phyloP scores from a whole-genome alignment of 805 yeast genomes.

The Zygoascus bituminiphila region DNA sequence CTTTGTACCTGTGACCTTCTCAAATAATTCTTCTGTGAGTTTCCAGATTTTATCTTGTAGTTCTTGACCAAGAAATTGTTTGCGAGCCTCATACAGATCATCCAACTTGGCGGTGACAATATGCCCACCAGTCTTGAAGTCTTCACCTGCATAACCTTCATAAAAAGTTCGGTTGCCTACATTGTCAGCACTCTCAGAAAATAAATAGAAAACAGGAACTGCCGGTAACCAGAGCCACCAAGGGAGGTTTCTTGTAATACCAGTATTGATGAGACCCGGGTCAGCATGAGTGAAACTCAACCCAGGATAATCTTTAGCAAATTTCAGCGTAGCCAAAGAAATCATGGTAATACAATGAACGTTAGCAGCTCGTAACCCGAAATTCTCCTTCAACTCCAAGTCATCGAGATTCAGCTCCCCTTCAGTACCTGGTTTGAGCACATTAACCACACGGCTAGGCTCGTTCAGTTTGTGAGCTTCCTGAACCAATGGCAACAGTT shows the following conservation, averaged over 20 bases:
- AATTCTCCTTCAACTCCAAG: constrained; percentile 20
- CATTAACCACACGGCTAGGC: constrained; percentile 22
- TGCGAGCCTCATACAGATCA: constrained; percentile 7
- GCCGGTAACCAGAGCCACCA: constrained; percentile 4
- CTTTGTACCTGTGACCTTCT: too few relatives aligned
- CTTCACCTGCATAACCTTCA: constrained; percentile 11
- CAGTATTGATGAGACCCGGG: constrained; percentile 7
- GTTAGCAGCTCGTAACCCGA: constrained; percentile 10
- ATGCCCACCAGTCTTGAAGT: constrained; percentile 17
- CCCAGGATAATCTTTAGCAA: constrained; percentile 3
- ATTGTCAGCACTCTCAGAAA: background rate
- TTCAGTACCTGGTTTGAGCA: constrained; percentile 21
- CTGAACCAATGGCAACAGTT: constrained; percentile 20
- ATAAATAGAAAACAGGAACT: background rate
- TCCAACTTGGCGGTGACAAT: constrained; percentile 10
- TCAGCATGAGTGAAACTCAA: constrained; percentile 4
- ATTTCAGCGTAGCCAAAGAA: constrained; percentile 15
- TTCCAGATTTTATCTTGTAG: constrained; percentile 22
- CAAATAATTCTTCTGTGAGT: constrained; percentile 19
- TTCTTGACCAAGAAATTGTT: constrained; percentile 12
- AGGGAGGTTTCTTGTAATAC: constrained; percentile 1
- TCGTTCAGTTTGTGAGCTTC: constrained; percentile 16
- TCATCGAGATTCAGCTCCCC: constrained; percentile 19
- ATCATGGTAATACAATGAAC: constrained; percentile 15
- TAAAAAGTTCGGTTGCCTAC: constrained; percentile 3